Evolutionary conservation across 495 filamentous ascomycete species (phyloP).

Genomic region (Penicillium riverlandense): DNA sequence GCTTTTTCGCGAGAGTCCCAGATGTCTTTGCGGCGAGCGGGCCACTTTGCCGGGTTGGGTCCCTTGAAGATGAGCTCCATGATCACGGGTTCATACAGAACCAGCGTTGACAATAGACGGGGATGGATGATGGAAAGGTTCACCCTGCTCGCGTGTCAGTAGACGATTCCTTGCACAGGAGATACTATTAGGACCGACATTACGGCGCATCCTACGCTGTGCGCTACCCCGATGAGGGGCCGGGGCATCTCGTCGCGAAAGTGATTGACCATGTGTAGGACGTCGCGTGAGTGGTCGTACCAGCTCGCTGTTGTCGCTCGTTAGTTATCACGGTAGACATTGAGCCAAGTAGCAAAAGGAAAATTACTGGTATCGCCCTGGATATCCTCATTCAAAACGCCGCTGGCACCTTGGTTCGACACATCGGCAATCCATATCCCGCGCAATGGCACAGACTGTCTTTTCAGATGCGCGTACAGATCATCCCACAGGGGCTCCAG

Average conservation of each 20-base stretch:
- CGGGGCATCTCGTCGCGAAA: constrained; percentile 66
- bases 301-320: constrained; percentile 42
- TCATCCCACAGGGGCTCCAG: constrained; percentile 76
- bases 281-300: constrained; percentile 70
- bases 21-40: too few relatives aligned
- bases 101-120: neutral
- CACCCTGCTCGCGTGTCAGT: too few relatives aligned
- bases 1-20: too few relatives aligned
- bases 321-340: neutral
- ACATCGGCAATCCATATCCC: constrained; percentile 70
- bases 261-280: constrained; percentile 66
- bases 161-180: too few relatives aligned
- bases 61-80: neutral
- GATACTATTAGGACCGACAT: constrained; percentile 22
- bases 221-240: constrained; percentile 69
- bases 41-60: too few relatives aligned
- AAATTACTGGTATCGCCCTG: constrained; percentile 59
- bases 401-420: constrained; percentile 60
- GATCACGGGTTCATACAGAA: constrained; percentile 1
- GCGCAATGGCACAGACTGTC: constrained; percentile 47
- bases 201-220: constrained; percentile 67
- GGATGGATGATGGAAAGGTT: constrained; percentile 2
- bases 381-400: constrained; percentile 55
- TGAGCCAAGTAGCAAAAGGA: neutral
- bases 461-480: constrained; percentile 35